Base-by-base conservation (phyloP, 2,329 filamentous ascomycete species). In the Tolypocladium paradoxum region DNA sequence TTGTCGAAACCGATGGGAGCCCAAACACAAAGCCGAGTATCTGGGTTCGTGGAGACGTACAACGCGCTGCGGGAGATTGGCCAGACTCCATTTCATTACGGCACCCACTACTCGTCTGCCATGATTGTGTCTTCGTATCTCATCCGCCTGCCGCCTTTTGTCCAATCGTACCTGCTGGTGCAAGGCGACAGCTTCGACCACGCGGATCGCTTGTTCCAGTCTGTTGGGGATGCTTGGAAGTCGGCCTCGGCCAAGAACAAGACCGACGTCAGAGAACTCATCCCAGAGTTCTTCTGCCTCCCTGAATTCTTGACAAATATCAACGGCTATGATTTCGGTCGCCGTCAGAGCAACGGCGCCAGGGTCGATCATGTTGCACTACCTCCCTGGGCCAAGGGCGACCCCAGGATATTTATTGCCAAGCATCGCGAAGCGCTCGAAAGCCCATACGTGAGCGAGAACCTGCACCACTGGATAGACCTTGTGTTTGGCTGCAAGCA, bases 121-220 rank as follows among this genome's bases (percentile, higher is more conserved):
- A 99, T 97, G 93, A 96, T 96, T 55, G 93, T 99, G 7, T 90
- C 90, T 14, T 96, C 91, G 0, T 99, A 96, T 63, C 78, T 99
- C 40, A 96, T 99, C 62, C 86, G 93, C 20, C 77, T 99, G 18
- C 92, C 96, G 50, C 93, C 93, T 0, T 99, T 97, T 66, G 92
- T 96, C 27, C 90, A 97, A 61, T 96, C 93, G 0, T 97, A 95
- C 64, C 82, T 97, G 22, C 75, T 97, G 9, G 79, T 99, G 2
- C 93, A 99, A 68, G 93, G 93, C n/a, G 92, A 92, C 6, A 89
- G 82, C 38, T 99, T 97, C 64, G 93, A 99, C 65, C 92, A 99
- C 64, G 90, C 93, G 1, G 95, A 99, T 65, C 83, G 93, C 37
- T 76, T 99, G 45, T 99, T 99, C 70, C 93, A 93, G 67, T 97